Evolutionary conservation across 768 basidiomycete species (phyloP).

Genomic region (Amanita pseudoporphyria): DNA sequence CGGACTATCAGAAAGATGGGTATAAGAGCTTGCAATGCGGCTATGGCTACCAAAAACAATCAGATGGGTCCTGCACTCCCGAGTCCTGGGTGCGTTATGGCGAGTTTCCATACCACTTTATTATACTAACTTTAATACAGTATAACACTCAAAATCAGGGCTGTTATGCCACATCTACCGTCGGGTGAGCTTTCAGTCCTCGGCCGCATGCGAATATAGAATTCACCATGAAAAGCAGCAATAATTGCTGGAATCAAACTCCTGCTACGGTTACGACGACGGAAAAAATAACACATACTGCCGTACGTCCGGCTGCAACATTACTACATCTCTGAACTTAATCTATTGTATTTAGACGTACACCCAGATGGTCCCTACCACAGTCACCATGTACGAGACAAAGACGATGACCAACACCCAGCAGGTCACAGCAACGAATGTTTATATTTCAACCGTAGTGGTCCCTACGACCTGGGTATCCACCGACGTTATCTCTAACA

Average conservation of each 20-base stretch:
- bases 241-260: neutral
- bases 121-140: constrained; percentile 15
- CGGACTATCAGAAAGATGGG: constrained; percentile 49
- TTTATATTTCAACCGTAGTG: constrained; percentile 42
- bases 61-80: constrained; percentile 43
- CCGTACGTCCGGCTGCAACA: neutral
- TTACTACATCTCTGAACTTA: neutral
- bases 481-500: constrained; percentile 53
- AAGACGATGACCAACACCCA: constrained; percentile 28
- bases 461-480: constrained; percentile 63
- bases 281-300: constrained; percentile 28
- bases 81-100: constrained; percentile 46
- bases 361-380: constrained; percentile 31
- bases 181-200: constrained; percentile 25
- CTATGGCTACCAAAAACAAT: constrained; percentile 53
- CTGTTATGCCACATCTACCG: constrained; percentile 60
- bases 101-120: neutral
- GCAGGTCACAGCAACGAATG: constrained; percentile 31
- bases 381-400: constrained; percentile 31
- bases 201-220: too few relatives aligned
- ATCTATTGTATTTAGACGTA: constrained; percentile 12
- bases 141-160: constrained; percentile 31
- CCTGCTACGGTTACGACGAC: constrained; percentile 17
- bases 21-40: constrained; percentile 61
- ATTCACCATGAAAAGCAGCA: neutral